Evolutionary conservation across 345 rosid genomes (phyloP).

Genomic region (Syzygium aqueum): DNA sequence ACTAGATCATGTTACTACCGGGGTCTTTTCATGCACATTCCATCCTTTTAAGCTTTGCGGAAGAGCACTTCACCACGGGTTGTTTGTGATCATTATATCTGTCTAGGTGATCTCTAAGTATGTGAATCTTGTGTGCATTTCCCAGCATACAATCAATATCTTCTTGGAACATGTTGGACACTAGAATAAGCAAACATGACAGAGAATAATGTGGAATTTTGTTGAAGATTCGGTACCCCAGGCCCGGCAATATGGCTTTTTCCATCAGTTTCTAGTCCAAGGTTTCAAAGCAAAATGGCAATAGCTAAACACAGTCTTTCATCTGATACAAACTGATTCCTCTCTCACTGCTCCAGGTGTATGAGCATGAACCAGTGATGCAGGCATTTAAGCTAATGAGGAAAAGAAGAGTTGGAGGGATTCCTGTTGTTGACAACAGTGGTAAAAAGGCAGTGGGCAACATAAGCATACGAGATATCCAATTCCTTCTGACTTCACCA

Average conservation of each 20-base stretch:
- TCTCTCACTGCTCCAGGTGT: conserved; percentile 31
- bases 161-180: neutral
- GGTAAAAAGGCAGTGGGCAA: conserved; percentile 73
- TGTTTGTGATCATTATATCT: neutral
- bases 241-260: neutral
- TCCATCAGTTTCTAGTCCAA: neutral
- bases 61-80: neutral
- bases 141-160: neutral
- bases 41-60: neutral
- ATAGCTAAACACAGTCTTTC: neutral
- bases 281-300: neutral
- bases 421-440: conserved; percentile 58
- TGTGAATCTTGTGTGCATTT: neutral
- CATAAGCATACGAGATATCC: conserved; percentile 86
- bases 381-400: conserved; percentile 95
- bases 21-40: neutral
- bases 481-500: conserved; percentile 84
- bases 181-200: neutral
- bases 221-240: neutral
- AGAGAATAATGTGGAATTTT: neutral
- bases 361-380: conserved; percentile 93
- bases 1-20: neutral
- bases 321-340: neutral
- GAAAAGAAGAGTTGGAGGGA: conserved; percentile 65
- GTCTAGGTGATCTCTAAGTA: neutral